phyloP scores from a whole-genome alignment of 2,329 filamentous ascomycete species.

The Fusarium denticulatum region DNA sequence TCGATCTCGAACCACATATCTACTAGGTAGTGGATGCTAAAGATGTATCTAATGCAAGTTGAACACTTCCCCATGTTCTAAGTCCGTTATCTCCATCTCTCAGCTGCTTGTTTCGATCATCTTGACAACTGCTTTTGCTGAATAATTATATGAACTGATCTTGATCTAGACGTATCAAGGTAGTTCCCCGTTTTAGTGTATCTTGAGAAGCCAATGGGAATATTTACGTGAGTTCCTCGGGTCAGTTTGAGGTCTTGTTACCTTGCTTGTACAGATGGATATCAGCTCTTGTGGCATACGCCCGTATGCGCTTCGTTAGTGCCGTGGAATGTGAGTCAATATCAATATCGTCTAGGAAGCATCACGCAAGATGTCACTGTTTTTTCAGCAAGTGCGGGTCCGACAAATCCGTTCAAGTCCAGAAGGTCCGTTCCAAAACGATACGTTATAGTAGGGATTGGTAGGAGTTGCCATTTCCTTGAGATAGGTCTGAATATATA shows the following conservation, averaged over 20 bases:
- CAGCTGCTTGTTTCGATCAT: not conserved
- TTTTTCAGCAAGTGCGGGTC: not conserved
- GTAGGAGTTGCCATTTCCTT: not conserved
- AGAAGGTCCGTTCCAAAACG: constrained; percentile 2
- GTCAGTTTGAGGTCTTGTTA: not conserved
- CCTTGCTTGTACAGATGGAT: no score
- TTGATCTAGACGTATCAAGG: not conserved
- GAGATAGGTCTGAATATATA: not conserved
- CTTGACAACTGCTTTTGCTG: not conserved
- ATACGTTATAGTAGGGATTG: not conserved
- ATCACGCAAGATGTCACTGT: not conserved
- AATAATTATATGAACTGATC: not conserved
- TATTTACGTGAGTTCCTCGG: not conserved
- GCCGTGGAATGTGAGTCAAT: not conserved
- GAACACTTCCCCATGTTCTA: not conserved
- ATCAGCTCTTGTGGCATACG: not conserved
- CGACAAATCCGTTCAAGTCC: not conserved
- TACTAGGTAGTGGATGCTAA: not conserved
- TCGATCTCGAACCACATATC: not conserved
- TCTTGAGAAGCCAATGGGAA: not conserved
- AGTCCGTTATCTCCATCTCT: not conserved
- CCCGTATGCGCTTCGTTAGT: not conserved
- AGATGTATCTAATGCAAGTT: not conserved
- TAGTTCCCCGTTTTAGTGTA: not conserved
- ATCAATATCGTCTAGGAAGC: not conserved